These are phyloP conservation scores for Crucibulum laeve DNA, from an alignment of 768 basidiomycete genomes.

Conservation along the genomic window DNA sequence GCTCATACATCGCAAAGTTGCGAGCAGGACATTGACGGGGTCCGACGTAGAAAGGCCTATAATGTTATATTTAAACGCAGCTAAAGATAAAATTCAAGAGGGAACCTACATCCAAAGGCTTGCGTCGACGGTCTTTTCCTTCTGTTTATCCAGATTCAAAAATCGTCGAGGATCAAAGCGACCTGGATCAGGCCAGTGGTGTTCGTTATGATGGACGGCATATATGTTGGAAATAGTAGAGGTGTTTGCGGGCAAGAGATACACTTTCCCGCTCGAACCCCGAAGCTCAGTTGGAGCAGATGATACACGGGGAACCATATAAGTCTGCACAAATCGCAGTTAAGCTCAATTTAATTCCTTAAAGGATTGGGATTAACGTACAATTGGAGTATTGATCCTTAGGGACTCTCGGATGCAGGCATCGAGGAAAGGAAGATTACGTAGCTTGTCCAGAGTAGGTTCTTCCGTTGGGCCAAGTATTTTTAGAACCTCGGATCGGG, in stretches of 20 bases:
- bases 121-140: not conserved
- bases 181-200: constrained; percentile 2
- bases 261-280: constrained; percentile 5
- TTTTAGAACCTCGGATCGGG: not conserved
- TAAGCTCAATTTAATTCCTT: not conserved
- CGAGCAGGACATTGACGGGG: constrained; percentile 10
- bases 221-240: constrained; percentile 7
- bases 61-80: not conserved
- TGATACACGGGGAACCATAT: not conserved
- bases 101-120: not conserved
- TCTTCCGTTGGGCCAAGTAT: not conserved
- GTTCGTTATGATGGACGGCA: constrained; percentile 5
- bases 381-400: not conserved
- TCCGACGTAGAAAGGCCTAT: constrained; percentile 3
- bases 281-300: not conserved
- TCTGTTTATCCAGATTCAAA: not conserved
- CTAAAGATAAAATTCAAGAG: not conserved
- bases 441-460: not conserved
- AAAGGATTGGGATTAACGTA: not conserved
- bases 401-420: not conserved
- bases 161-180: constrained; percentile 4
- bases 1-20: constrained; percentile 10
- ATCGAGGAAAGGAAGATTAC: not conserved
- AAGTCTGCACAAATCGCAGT: not conserved
- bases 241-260: constrained; percentile 3